Evolutionary conservation across 108 stramenopile species (phyloP), one percentile per base, ranked within the genome.

Genomic region (Nitzschia palea): DNA sequence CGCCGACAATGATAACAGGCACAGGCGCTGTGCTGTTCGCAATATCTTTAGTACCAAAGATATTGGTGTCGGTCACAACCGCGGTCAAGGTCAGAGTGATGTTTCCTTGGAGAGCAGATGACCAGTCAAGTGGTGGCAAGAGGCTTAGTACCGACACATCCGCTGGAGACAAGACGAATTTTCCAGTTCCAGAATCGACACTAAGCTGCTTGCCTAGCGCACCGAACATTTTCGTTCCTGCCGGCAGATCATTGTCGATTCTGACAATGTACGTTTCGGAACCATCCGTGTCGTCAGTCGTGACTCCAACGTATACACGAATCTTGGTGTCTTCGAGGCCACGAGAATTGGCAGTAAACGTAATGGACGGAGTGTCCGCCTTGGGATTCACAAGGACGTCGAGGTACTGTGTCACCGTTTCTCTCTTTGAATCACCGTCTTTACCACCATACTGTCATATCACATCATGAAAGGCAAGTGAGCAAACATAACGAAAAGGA

Each of bases 161-260:
- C 22, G 36, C 60, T 45, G 36, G 60, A 4, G 8, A 10, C 17
- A 62, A 15, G 45, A 44, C 27, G 26, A 62, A 44, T 5, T 44
- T 17, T 10, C 60, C 60, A 10, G n/a, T 47, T 44, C 18, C 20
- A 10, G 23, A 8, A n/a, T n/a, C n/a, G 15, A 43, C 23, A 14
- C 9, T 5, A 26, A 62, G 18, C 60, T 27, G 8, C 10, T 4
- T 23, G 8, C 23, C 43, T 5, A 5, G 26, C 4, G 36, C 42
- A 17, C 42, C 42, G 30, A 44, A 62, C 50, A 62, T n/a, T 45
- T 17, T 42, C n/a, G 60, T 45, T 44, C 60, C 60, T 6, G 8
- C 23, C 12, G 60, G 60, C 6, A 62, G 14, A 44, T 28, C 20
- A 8, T 4, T 43, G 20, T 6, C 22, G 42, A 62, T 62, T 22